Conservation (phyloP, 2,329 filamentous ascomycete species). For the Colletotrichum sublineola region DNA sequence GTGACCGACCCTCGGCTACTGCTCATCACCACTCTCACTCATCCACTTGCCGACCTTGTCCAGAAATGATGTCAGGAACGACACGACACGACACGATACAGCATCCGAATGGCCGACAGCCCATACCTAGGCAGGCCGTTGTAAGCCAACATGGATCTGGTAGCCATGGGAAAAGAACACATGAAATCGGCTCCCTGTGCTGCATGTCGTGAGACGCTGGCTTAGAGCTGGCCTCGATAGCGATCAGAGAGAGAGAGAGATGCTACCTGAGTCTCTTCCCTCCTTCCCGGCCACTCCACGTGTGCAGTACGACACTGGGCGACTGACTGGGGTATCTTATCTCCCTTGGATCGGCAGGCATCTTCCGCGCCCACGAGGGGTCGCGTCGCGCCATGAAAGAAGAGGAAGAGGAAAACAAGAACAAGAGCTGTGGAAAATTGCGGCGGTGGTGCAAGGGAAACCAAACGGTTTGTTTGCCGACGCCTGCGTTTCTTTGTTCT, state of each 20-base stretch:
- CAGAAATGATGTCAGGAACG: constrained; percentile 1
- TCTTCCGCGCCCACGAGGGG: background rate
- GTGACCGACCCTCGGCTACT: constrained; percentile 17
- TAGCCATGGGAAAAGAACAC: background rate
- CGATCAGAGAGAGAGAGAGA: background rate
- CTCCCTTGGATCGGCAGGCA: background rate
- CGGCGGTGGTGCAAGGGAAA: background rate
- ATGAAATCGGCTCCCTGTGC: background rate
- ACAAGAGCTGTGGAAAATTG: background rate
- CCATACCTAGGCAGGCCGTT: too few relatives aligned
- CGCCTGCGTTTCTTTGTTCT: constrained; percentile 36
- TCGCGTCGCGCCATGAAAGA: background rate
- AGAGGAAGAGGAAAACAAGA: background rate
- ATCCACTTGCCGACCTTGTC: background rate
- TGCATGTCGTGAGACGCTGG: background rate
- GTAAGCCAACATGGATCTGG: background rate
- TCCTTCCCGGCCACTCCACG: constrained; percentile 1
- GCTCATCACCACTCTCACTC: background rate
- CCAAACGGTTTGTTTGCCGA: constrained; percentile 23
- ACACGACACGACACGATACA: background rate
- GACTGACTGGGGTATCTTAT: constrained; percentile 14
- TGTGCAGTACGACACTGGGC: constrained; percentile 8
- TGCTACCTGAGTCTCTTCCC: constrained; percentile 19
- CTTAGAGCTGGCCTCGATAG: constrained; percentile 7
- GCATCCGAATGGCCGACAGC: background rate